Conservation (phyloP, 805 yeast genomes). For the Spathaspora passalidarum region DNA sequence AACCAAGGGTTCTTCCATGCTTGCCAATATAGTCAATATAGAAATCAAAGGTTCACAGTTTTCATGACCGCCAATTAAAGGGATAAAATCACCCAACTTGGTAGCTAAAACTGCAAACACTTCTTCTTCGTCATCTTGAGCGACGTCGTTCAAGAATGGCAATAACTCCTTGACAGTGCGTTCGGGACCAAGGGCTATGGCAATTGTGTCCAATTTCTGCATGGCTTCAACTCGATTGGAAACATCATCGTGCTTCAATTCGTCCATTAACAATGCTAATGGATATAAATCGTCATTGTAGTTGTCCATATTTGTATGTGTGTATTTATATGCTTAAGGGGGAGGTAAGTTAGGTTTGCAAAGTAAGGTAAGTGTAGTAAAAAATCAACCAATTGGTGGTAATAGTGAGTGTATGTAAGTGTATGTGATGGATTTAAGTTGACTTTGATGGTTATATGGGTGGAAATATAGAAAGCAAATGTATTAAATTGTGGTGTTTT, state of each 20-base stretch:
- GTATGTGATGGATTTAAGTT: too few relatives aligned
- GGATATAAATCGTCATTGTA: slow-evolving; percentile 76
- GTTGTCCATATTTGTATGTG: slow-evolving; percentile 24
- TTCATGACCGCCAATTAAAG: slow-evolving; percentile 78
- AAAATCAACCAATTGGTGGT: too few relatives aligned
- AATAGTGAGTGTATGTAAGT: too few relatives aligned
- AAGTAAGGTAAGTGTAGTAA: neutral
- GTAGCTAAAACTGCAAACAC: slow-evolving; percentile 91
- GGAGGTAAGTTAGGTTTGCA: neutral
- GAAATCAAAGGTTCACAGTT: slow-evolving; percentile 52
- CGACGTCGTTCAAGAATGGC: slow-evolving; percentile 85
- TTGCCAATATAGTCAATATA: slow-evolving; percentile 78
- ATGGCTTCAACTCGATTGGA: slow-evolving; percentile 91
- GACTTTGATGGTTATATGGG: too few relatives aligned
- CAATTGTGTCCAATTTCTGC: slow-evolving; percentile 91
- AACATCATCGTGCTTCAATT: slow-evolving; percentile 93
- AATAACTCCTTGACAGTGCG: slow-evolving; percentile 85
- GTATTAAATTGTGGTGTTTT: too few relatives aligned
- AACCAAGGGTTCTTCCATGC: slow-evolving; percentile 94
- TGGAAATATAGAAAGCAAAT: too few relatives aligned
- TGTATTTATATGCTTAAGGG: neutral
- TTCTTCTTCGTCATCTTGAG: slow-evolving; percentile 98
- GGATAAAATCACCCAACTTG: slow-evolving; percentile 83
- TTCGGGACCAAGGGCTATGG: slow-evolving; percentile 91
- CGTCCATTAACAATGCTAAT: slow-evolving; percentile 94